A percentile compares a stretch with the other conserved stretches of the same genome.
Evolutionary conservation across 768 basidiomycete species (phyloP).

Genomic region (Boletellus emodensis): DNA sequence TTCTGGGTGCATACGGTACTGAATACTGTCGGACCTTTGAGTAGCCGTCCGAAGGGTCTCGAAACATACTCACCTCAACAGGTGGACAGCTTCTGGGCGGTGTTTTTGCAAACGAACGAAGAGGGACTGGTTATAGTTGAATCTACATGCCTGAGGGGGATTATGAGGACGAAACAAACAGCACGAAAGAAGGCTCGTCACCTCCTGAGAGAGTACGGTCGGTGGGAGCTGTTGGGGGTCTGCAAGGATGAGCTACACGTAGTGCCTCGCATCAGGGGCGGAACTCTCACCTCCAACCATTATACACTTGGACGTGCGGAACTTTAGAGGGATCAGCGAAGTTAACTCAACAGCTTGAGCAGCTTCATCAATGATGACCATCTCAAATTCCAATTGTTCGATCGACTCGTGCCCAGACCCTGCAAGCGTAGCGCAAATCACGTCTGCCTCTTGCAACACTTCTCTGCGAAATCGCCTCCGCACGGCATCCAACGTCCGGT

Average conservation of each 20-base stretch:
- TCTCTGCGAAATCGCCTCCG: constrained; percentile 69
- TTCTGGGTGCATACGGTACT: constrained; percentile 99
- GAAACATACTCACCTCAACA: constrained; percentile 65
- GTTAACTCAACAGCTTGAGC: constrained; percentile 95
- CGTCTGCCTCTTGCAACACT: constrained; percentile 84
- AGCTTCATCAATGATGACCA: constrained; percentile 96
- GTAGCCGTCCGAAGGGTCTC: not conserved
- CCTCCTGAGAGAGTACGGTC: constrained; percentile 70
- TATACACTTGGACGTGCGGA: constrained; percentile 74
- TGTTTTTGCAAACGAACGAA: constrained; percentile 88
- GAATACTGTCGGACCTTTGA: constrained; percentile 58
- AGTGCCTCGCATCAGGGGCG: not conserved
- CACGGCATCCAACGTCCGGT: constrained; percentile 77
- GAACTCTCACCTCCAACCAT: constrained; percentile 77
- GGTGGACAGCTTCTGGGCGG: constrained; percentile 78
- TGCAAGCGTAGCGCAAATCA: constrained; percentile 91
- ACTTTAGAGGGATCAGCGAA: constrained; percentile 92
- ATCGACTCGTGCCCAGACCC: constrained; percentile 90
- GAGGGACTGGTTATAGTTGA: constrained; percentile 83
- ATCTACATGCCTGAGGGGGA: constrained; percentile 52
- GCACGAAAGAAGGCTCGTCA: constrained; percentile 30
- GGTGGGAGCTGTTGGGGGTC: constrained; percentile 96
- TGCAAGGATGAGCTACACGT: constrained; percentile 16
- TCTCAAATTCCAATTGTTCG: constrained; percentile 83
- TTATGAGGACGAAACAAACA: constrained; percentile 13